These are phyloP conservation scores for Pleurotus djamor DNA, from an alignment of 768 basidiomycete species.

Conservation along the genomic window DNA sequence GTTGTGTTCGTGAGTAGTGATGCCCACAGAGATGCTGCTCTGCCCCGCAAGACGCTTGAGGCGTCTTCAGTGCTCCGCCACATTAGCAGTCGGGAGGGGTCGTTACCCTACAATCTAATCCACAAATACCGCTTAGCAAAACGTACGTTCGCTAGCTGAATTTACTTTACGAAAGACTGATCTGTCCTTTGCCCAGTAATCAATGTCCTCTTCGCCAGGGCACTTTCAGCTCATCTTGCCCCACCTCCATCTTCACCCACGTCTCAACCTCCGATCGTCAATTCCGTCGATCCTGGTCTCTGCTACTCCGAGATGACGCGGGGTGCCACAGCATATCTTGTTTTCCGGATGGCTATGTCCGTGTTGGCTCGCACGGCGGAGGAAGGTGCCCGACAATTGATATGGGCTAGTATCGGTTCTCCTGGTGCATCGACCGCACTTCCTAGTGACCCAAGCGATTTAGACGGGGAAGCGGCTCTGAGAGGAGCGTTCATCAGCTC, in stretches of 20 bases:
- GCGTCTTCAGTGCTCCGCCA: neutral
- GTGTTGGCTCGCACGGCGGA: slow-evolving; percentile 33
- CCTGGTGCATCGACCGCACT: neutral
- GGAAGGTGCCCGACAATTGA: slow-evolving; percentile 28
- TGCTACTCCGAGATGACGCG: slow-evolving; percentile 34
- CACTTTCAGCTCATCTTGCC: slow-evolving; percentile 17
- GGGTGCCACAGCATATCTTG: slow-evolving; percentile 14
- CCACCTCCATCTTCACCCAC: slow-evolving; percentile 18
- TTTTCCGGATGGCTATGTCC: slow-evolving; percentile 19
- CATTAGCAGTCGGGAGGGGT: slow-evolving; percentile 20
- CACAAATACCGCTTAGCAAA: slow-evolving; percentile 32
- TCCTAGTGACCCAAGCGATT: too few relatives aligned
- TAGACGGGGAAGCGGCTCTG: slow-evolving; percentile 15
- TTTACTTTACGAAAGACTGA: neutral
- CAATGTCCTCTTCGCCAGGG: slow-evolving; percentile 35
- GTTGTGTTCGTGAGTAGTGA: slow-evolving; percentile 45
- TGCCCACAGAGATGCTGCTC: slow-evolving; percentile 27
- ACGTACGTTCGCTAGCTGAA: slow-evolving; percentile 17
- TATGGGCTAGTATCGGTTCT: slow-evolving; percentile 28
- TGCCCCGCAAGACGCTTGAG: slow-evolving; percentile 15
- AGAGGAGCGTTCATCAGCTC: slow-evolving; percentile 26
- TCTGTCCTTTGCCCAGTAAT: slow-evolving; percentile 26
- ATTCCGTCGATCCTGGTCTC: slow-evolving; percentile 38
- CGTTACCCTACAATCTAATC: neutral
- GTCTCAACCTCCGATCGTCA: slow-evolving; percentile 24